A percentile compares a stretch with the other conserved stretches of the same genome.
Evolutionary conservation across 257 asterid species (phyloP).

Genomic region (Nicotiana tomentosiformis): DNA sequence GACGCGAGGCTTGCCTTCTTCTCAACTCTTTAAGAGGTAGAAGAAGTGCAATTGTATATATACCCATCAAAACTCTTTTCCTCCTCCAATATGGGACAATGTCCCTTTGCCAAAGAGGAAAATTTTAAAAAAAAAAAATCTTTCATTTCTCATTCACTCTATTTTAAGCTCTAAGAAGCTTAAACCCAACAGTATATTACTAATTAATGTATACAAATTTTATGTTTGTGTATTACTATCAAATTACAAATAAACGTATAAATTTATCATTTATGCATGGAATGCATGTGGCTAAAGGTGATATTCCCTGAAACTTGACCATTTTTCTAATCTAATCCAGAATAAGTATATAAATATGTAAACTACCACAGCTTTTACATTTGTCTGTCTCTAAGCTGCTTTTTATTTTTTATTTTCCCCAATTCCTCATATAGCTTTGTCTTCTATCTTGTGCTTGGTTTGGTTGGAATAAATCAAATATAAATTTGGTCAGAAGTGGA

Average conservation of each 20-base stretch:
- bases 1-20: no score
- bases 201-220: no score
- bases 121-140: no score
- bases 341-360: background rate
- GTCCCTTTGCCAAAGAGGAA: no score
- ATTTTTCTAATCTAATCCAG: background rate
- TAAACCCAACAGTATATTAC: no score
- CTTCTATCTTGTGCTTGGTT: constrained; percentile 10
- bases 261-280: constrained; percentile 11
- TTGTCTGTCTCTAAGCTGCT: constrained; percentile 14
- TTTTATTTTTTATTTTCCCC: background rate
- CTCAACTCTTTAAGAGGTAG: no score
- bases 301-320: constrained; percentile 9
- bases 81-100: no score
- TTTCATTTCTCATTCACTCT: no score
- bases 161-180: no score
- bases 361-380: constrained; percentile 2
- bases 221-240: background rate
- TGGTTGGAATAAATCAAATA: constrained; percentile 5
- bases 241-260: background rate
- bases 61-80: no score
- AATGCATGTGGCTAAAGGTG: constrained; percentile 31
- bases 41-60: no score
- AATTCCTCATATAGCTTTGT: background rate
- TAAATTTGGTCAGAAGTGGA: background rate